Evolutionary conservation across 768 basidiomycete genomes (phyloP).

Genomic region (Tricholoma bakamatsutake): DNA sequence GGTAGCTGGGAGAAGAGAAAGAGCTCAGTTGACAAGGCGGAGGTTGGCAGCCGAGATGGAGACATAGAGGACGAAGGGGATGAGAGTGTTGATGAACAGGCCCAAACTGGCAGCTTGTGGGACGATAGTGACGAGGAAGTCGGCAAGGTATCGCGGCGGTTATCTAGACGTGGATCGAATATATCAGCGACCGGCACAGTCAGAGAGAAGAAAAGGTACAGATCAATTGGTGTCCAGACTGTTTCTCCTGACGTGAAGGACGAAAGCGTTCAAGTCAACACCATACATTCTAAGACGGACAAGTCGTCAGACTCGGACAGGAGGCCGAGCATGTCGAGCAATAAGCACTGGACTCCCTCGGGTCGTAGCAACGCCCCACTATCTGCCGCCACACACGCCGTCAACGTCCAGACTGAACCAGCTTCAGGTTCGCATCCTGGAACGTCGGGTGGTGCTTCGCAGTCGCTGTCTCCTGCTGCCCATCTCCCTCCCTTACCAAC

Average conservation of each 20-base stretch:
- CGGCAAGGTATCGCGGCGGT: slow-evolving; percentile 13
- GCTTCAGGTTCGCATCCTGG: slow-evolving; percentile 6
- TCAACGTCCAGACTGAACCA: slow-evolving; percentile 5
- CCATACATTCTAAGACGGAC: slow-evolving; percentile 13
- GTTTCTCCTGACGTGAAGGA: slow-evolving; percentile 44
- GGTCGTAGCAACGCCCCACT: slow-evolving; percentile 17
- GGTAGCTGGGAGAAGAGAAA: slow-evolving; percentile 32
- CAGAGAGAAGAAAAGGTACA: slow-evolving; percentile 51
- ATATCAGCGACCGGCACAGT: slow-evolving; percentile 28
- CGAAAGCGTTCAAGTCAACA: slow-evolving; percentile 55
- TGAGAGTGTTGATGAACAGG: slow-evolving; percentile 34
- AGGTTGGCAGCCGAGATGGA: slow-evolving; percentile 73
- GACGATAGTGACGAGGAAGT: slow-evolving; percentile 34
- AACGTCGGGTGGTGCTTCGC: slow-evolving; percentile 6
- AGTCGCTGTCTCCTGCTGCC: slow-evolving; percentile 13
- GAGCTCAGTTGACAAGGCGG: slow-evolving; percentile 50
- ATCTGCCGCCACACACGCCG: slow-evolving; percentile 18
- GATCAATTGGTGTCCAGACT: slow-evolving; percentile 69
- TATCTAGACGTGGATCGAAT: slow-evolving; percentile 32
- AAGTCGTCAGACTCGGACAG: slow-evolving; percentile 5
- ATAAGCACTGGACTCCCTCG: slow-evolving; percentile 25
- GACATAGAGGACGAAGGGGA: slow-evolving; percentile 77
- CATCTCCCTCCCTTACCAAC: slow-evolving; percentile 1
- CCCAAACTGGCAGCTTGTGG: slow-evolving; percentile 21
- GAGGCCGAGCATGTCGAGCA: slow-evolving; percentile 14